Conservation (phyloP, 2,329 filamentous ascomycete genomes). For the Aspergillus novofumigatus region DNA sequence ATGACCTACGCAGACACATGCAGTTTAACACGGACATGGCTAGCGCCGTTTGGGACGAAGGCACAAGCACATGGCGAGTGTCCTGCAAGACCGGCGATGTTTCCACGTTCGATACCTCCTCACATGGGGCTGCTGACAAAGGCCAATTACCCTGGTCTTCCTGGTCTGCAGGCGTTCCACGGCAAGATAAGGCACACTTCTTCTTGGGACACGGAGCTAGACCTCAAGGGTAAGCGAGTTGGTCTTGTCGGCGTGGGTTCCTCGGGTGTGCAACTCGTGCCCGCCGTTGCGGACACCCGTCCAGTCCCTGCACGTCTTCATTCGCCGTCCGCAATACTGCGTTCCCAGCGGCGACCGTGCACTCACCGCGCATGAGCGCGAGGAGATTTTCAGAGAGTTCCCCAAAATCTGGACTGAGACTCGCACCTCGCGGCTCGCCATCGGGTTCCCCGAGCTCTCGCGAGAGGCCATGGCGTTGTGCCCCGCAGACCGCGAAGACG, state of each 20-base stretch:
- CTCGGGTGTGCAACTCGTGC: conserved; percentile 25
- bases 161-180: conserved; percentile 49
- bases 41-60: conserved; percentile 7
- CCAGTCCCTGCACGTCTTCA: conserved; percentile 27
- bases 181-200: conserved; percentile 52
- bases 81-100: conserved; percentile 2
- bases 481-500: conserved; percentile 6
- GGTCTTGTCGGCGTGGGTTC: conserved; percentile 41
- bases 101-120: conserved; percentile 12
- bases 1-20: conserved; percentile 17
- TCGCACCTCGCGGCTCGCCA: conserved; percentile 1
- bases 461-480: conserved; percentile 2
- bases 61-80: conserved; percentile 12
- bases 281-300: conserved; percentile 25
- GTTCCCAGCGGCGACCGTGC: conserved; percentile 30
- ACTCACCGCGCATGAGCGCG: conserved; percentile 23
- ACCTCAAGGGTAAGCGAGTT: conserved; percentile 45
- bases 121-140: conserved; percentile 26
- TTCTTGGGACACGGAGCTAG: conserved; percentile 47
- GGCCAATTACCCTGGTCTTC: conserved; percentile 50
- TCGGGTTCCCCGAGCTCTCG: conserved; percentile 8
- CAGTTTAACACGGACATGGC: conserved; percentile 17
- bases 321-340: conserved; percentile 35
- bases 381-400: conserved; percentile 10
- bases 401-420: conserved; percentile 3